Base-by-base conservation (phyloP, 257 asterid genomes). In the Plantago major region DNA sequence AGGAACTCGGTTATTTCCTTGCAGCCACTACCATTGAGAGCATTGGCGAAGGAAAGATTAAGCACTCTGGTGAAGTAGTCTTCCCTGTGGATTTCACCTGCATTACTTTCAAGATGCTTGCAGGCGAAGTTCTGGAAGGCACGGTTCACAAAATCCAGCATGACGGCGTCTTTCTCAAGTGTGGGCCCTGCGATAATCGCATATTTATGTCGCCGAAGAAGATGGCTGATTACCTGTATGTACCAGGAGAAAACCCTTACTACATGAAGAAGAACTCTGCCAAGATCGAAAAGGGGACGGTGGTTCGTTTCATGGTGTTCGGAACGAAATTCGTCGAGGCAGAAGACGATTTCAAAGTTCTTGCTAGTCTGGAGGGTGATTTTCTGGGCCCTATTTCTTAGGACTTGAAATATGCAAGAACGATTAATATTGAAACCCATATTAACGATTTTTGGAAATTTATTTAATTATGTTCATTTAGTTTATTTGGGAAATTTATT, bases 61-160 rank as follows among this genome's bases (percentile, higher is more conserved):
- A 84, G 60, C 79, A 78, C 13, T 43, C 90, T 0, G 97, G 98
- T 4, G 96, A 88, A 46, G 90, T 91, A 7, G 79, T 88, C 64
- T 91, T 91, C 65, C 96, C 93, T 0, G 93, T 91, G 7, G 84
- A 74, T 18, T 91, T 91, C 69, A 77, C 73, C 82, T 85, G 95
- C 84, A 42, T 91, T 58, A 79, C 94, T n/a, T 91, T 88, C 85
- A 91, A 85, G 73, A 73, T 85, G 56, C 73, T 82, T 46, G 30
- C 62, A 1, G 96, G 94, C 17, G 97, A 92, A 67, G 73, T 92
- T 40, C 46, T 91, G 80, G 90, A 89, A 65, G 96, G 99, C 30
- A 60, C 64, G 0, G 95, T 86, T 42, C 82, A 86, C 84, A 81
- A 72, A 58, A 81, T 92, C 49, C 61, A 82, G 62, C 82, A 92